A percentile compares a stretch with the other conserved stretches of the same genome.
phyloP scores from a whole-genome alignment of 108 stramenopile genomes.

The Nitzschia sp. region DNA sequence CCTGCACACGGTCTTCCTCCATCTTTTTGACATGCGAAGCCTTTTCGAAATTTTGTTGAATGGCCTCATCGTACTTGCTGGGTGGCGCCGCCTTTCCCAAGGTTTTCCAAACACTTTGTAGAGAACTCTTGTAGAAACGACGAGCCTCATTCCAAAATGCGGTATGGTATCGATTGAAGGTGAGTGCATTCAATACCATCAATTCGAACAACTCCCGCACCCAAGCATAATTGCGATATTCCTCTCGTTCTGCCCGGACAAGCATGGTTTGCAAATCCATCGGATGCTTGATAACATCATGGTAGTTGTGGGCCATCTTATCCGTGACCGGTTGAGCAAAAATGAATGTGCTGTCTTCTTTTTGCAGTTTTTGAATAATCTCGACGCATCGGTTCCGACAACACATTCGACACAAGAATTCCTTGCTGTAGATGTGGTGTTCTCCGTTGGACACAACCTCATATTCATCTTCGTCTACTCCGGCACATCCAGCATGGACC shows the following conservation, averaged over 20 bases:
- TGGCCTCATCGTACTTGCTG: slow-evolving; percentile 40
- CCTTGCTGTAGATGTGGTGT: slow-evolving; percentile 59
- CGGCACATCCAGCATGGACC: slow-evolving; percentile 82
- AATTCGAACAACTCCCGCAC: slow-evolving; percentile 78
- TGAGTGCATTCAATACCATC: slow-evolving; percentile 82
- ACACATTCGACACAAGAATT: slow-evolving; percentile 61
- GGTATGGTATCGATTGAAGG: slow-evolving; percentile 69
- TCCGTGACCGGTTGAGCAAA: slow-evolving; percentile 87
- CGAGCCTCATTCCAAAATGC: slow-evolving; percentile 67
- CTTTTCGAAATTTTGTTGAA: slow-evolving; percentile 39
- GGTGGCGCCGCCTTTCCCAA: slow-evolving; percentile 55
- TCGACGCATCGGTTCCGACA: slow-evolving; percentile 48
- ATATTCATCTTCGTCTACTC: slow-evolving; percentile 53
- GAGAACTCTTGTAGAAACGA: slow-evolving; percentile 47
- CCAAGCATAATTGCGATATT: slow-evolving; percentile 73
- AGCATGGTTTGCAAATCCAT: slow-evolving; percentile 96
- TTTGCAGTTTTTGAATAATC: slow-evolving; percentile 43
- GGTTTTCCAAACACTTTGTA: slow-evolving; percentile 42
- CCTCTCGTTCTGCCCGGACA: slow-evolving; percentile 47
- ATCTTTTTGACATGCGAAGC: slow-evolving; percentile 44
- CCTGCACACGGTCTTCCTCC: slow-evolving; percentile 58
- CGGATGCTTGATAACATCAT: slow-evolving; percentile 85
- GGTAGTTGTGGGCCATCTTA: slow-evolving; percentile 86
- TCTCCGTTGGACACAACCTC: slow-evolving; percentile 47
- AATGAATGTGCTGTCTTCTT: slow-evolving; percentile 57